Base-by-base conservation (phyloP, 345 rosid species). In the Gossypium raimondii region DNA sequence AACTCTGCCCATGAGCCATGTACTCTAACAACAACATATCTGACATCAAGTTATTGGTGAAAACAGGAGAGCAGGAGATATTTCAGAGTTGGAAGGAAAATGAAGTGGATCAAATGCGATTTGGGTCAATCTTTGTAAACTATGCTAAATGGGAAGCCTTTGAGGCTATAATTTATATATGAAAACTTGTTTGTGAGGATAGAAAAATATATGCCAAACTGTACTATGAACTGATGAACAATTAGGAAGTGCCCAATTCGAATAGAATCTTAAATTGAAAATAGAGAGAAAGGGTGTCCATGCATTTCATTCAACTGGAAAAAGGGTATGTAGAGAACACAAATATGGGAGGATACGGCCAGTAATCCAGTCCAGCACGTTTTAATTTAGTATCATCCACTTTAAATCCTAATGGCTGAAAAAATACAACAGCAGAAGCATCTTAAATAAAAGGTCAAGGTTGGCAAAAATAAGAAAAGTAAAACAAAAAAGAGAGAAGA, bases 321-420 rank as follows among this genome's bases (percentile, higher is more conserved):
- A 27, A 59, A 47, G n/a, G 18, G 60, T 24, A 80, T 22, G 72
- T 11, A 51, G 24, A 38, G 41, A 76, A 72, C 48, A 68, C 0
- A 73, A 56, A 76, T 61, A 73, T 66, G 61, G 13, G 65, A 67
- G 97, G 97, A 94, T 94, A 92, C 97, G 97, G 97, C 97, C 98
- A 90, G 77, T 92, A 92, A 80, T 94, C 97, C 79, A 94, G 83
- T 80, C 98, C 98, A 78, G 98, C 97, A 75, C 98, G 93, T 86
- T 89, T 94, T 27, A 94, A 83, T 75, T 83, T 94, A 52, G 95
- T 57, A 82, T 91, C 92, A 73, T 92, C 97, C 68, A 94, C 86
- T 83, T 84, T 89, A 81, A 94, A 94, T 75, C 98, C 98, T 80
- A 90, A 76, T 60, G 97, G 98, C 98, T 94, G 87, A 77, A 75